phyloP scores from a whole-genome alignment of 352 stramenopile genomes.

The Peronosclerospora sorghi region DNA sequence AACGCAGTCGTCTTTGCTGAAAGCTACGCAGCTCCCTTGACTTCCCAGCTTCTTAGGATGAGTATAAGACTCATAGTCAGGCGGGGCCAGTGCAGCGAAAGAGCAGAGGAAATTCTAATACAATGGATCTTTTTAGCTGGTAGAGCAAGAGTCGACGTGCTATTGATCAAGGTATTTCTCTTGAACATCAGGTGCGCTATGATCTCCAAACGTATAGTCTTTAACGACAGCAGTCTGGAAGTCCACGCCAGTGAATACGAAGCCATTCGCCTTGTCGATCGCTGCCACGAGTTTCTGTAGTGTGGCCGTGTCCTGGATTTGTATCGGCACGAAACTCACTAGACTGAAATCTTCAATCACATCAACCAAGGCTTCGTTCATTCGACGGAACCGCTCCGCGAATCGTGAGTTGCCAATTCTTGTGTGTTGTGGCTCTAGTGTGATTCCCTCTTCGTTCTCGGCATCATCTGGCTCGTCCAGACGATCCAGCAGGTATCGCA shows the following conservation, averaged over 20 bases:
- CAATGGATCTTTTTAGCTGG: conserved; percentile 15
- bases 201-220: conserved; percentile 58
- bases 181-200: conserved; percentile 42
- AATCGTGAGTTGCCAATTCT: conserved; percentile 19
- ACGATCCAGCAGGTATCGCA: conserved; percentile 71
- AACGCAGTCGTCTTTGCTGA: conserved; percentile 7
- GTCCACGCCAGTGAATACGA: conserved; percentile 68
- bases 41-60: conserved; percentile 5
- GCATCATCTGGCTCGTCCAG: conserved; percentile 57
- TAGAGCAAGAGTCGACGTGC: conserved; percentile 3
- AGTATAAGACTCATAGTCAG: conserved; percentile 5
- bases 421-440: conserved; percentile 21
- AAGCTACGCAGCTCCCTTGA: conserved; percentile 2
- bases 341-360: conserved; percentile 84
- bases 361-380: conserved; percentile 79
- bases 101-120: conserved; percentile 18
- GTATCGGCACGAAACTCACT: conserved; percentile 68
- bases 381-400: conserved; percentile 49
- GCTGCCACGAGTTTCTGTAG: conserved; percentile 54
- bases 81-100: background rate
- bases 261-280: conserved; percentile 80
- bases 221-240: conserved; percentile 71
- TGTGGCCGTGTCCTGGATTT: conserved; percentile 65
- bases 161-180: conserved; percentile 60
- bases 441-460: conserved; percentile 29